Evolutionary conservation across 192 early-diverging fungal genomes (phyloP).

Genomic region (Polychytrium aggregatum): DNA sequence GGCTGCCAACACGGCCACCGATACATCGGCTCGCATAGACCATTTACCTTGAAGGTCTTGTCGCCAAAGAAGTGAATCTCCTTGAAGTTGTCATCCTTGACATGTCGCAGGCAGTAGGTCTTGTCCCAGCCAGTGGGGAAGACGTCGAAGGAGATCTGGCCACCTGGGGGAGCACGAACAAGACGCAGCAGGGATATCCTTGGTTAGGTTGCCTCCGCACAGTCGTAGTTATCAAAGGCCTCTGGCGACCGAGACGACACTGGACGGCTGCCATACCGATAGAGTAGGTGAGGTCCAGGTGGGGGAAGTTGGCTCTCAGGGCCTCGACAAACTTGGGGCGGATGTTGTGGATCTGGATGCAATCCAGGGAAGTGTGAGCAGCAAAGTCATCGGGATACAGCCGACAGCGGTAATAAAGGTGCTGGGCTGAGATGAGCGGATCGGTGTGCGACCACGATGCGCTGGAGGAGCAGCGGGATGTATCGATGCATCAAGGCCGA

Average conservation of each 20-base stretch:
- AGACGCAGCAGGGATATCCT: too few relatives aligned
- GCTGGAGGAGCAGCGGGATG: too few relatives aligned
- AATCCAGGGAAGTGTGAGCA: too few relatives aligned
- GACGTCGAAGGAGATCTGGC: constrained; percentile 98
- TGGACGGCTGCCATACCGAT: constrained; percentile 45
- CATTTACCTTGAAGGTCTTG: constrained; percentile 70
- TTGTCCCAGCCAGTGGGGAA: constrained; percentile 99
- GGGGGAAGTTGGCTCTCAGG: constrained; percentile 71
- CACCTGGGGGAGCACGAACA: constrained; percentile 36
- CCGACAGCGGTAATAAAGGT: too few relatives aligned
- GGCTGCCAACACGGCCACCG: too few relatives aligned
- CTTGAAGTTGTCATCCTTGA: constrained; percentile 76
- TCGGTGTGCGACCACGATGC: background rate
- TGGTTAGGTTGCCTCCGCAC: too few relatives aligned
- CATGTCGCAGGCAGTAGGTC: constrained; percentile 89
- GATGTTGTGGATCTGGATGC: constrained; percentile 58
- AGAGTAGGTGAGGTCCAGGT: constrained; percentile 83
- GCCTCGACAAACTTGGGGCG: constrained; percentile 77
- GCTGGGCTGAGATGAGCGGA: background rate
- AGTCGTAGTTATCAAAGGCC: too few relatives aligned
- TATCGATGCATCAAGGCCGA: too few relatives aligned
- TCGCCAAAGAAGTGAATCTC: constrained; percentile 98
- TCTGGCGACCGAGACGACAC: too few relatives aligned
- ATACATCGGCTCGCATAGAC: too few relatives aligned
- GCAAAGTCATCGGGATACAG: too few relatives aligned